Base-by-base conservation (phyloP, 225 moss, liverwort and hornwort genomes). In the Climacium dendroides region DNA sequence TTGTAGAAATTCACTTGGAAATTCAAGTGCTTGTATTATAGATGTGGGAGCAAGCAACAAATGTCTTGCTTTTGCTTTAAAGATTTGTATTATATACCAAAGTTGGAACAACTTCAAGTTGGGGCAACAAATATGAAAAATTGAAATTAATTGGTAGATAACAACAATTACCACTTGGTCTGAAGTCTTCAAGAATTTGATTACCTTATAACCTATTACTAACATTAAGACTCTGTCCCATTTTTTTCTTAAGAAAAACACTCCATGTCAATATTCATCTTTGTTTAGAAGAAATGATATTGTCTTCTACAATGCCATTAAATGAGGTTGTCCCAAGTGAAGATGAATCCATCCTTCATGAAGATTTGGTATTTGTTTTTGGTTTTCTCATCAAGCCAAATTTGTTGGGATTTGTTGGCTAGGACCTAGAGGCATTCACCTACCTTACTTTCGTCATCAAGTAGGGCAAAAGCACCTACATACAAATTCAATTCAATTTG, bases 391-490 rank as follows among this genome's bases (percentile, higher is more conserved):
- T 86, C 86, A 47, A 90, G 91, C 90, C 88, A 92, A 53, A 48
- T 43, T 47, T 88, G 86, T 2, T 45, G 34, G 6, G 89, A 69
- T 54, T 74, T 85, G 80, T 91, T 86, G 47, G 53, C 80, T 22
- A 80, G 88, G 9, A 90, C 66, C 91, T 85, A 86, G 1, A 90
- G 57, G 79, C 91, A 91, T 80, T 87, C 85, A n/a, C 89, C 89
- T 53, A 43, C 82, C 79, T 48, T 88, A 83, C 60, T 82, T 71
- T 91, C 86, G 29, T 91, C 86, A 7, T 91, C 91, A 15, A 90
- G 83, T 28, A 90, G 47, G 19, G 79, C 34, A 16, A 90, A 86
- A 43, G 91, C 88, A 80, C 72, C 89, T 86, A 83, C 58, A 37
- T 41, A 54, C 37, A 78, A 37, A 39, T 7, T 39, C 57, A 57